Conservation (phyloP, 2,329 filamentous ascomycete species). For the Chaetoscypha palmicola region DNA sequence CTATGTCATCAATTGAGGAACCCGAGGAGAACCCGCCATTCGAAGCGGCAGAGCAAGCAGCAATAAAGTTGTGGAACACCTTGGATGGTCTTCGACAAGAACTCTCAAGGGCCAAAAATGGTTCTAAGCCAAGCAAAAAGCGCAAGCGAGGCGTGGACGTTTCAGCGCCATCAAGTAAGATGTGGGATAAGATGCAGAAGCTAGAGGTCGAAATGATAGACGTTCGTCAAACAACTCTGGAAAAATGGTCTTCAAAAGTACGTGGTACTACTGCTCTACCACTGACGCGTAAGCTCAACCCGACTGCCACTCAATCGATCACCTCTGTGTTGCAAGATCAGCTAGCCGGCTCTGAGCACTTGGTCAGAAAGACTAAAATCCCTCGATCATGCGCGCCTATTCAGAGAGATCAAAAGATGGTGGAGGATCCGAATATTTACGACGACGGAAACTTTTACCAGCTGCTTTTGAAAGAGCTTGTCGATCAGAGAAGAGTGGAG, state of each 20-base stretch:
- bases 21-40: constrained; percentile 43
- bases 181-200: constrained; percentile 66
- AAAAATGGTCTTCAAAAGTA: constrained; percentile 87
- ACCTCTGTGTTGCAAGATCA: constrained; percentile 64
- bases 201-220: constrained; percentile 54
- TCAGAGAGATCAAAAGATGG: constrained; percentile 52
- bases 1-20: constrained; percentile 47
- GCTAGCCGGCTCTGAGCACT: constrained; percentile 56
- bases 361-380: constrained; percentile 61
- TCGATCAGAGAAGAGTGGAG: constrained; percentile 78
- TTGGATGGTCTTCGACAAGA: constrained; percentile 63
- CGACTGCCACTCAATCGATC: constrained; percentile 49
- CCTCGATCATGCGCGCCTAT: constrained; percentile 71
- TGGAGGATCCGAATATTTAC: constrained; percentile 61
- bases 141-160: constrained; percentile 48
- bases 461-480: constrained; percentile 81
- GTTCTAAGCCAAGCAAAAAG: constrained; percentile 47
- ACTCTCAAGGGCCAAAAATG: constrained; percentile 43
- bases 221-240: constrained; percentile 64
- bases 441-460: constrained; percentile 96
- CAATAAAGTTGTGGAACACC: constrained; percentile 76
- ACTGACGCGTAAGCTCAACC: constrained; percentile 50
- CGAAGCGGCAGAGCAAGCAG: constrained; percentile 76
- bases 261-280: constrained; percentile 52
- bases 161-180: constrained; percentile 52